Percentiles rank a stretch among this genome's conserved stretches.
Conservation (phyloP, 352 stramenopile genomes). For the Pythium phragmiticola region DNA sequence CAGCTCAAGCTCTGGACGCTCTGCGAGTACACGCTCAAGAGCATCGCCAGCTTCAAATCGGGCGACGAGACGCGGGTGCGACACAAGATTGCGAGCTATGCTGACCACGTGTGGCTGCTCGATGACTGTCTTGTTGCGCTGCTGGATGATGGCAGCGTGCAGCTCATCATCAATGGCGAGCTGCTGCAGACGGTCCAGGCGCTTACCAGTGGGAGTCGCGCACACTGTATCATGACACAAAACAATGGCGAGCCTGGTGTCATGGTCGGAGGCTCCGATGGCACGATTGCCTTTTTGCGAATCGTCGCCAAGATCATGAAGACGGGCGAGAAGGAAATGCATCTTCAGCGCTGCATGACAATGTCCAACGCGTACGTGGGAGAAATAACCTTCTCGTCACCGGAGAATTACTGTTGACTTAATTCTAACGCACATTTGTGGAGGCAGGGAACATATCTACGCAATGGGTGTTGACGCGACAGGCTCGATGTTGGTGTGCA, state of each 20-base stretch:
- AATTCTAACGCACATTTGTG: not conserved
- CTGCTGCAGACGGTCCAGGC: conserved; percentile 62
- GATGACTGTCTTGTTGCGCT: conserved; percentile 66
- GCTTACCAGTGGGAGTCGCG: not conserved
- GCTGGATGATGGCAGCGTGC: conserved; percentile 69
- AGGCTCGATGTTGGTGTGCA: conserved; percentile 54
- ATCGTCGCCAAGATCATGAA: conserved; percentile 54
- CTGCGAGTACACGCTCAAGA: conserved; percentile 66
- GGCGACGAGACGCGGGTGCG: conserved; percentile 59
- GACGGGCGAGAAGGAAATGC: conserved; percentile 62
- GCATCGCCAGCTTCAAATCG: conserved; percentile 74
- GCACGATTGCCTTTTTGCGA: conserved; percentile 58
- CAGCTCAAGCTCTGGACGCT: conserved; percentile 78
- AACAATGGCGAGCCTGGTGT: conserved; percentile 64
- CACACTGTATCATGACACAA: conserved; percentile 34
- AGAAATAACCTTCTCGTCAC: not conserved
- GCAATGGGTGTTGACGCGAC: conserved; percentile 47
- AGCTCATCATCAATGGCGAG: conserved; percentile 74
- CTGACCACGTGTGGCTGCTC: conserved; percentile 69
- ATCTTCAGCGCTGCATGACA: conserved; percentile 61
- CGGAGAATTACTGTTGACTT: not conserved
- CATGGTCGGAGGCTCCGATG: conserved; percentile 56
- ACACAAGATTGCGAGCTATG: conserved; percentile 45
- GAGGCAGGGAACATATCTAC: conserved; percentile 41
- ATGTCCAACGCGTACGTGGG: conserved; percentile 40